Evolutionary conservation across 768 basidiomycete genomes (phyloP).

Genomic region (Russula brevipes): DNA sequence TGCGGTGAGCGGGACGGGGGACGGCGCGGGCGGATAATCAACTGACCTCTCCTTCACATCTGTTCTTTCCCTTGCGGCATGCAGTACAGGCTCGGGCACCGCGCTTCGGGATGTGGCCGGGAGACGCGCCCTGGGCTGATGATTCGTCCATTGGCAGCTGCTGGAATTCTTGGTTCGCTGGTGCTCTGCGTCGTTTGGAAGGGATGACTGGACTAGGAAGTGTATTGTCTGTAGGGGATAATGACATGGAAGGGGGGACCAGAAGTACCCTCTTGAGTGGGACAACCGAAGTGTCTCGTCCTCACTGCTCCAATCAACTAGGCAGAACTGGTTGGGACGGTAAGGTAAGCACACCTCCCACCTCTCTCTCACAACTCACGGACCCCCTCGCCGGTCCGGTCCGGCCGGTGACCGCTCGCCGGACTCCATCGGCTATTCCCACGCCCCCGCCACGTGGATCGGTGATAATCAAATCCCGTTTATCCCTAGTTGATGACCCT

Average conservation of each 20-base stretch:
- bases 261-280: constrained; percentile 12
- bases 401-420: constrained; percentile 28
- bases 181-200: constrained; percentile 48
- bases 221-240: constrained; percentile 55
- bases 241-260: constrained; percentile 47
- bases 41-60: constrained; percentile 86
- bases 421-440: neutral
- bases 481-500: no score
- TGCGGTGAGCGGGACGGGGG: constrained; percentile 43
- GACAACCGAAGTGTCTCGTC: constrained; percentile 4
- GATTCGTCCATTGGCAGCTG: constrained; percentile 30
- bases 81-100: constrained; percentile 86
- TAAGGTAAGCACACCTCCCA: neutral
- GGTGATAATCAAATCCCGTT: constrained; percentile 16
- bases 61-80: constrained; percentile 88
- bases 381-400: constrained; percentile 6
- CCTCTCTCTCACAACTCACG: neutral
- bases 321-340: constrained; percentile 11
- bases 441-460: constrained; percentile 13
- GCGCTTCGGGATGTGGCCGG: constrained; percentile 77
- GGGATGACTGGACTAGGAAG: constrained; percentile 52
- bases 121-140: constrained; percentile 28
- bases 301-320: neutral
- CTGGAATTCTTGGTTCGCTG: constrained; percentile 25
- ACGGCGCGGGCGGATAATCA: constrained; percentile 23